Evolutionary conservation across 257 asterid species (phyloP), one percentile per base, ranked within the genome.

Genomic region (Jacaranda mimosifolia): DNA sequence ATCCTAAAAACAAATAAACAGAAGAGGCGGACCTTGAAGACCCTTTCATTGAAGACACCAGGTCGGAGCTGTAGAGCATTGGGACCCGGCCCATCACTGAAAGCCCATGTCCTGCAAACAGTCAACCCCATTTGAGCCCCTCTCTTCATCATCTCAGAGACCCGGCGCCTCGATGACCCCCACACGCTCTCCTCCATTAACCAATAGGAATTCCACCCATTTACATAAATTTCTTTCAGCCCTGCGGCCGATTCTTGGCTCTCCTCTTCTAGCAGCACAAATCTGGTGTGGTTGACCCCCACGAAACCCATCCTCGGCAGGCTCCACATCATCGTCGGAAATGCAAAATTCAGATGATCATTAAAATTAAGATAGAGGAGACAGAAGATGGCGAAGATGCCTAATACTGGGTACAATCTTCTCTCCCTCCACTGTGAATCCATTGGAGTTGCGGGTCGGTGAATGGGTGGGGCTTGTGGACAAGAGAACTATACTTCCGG

Each of bases 141-240:
- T 62, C 73, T 82, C 63, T 72, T 76, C 66, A 89, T 49, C 91
- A 89, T 89, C 82, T 82, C 73, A 13, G 88, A 73, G 26, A 89
- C 91, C 80, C 82, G 86, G 11, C 81, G 53, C 80, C 90, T 75
- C 3, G 88, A 79, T 4, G 77, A 46, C 9, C 51, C 83, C 72
- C 78, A 57, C 26, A 80, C 73, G 78, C 88, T 84, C 77, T 85
- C 87, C 46, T 82, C 83, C 91, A 89, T 85, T 80, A 89, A 59
- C 93, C 93, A 89, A 68, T 89, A 89, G 9, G 93, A 89, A 71
- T 89, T 89, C 93, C 93, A 89, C 11, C 91, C 93, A 45, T 89
- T 87, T 42, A 89, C 83, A 14, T 87, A 89, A 7, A 85, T 45
- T 19, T 79, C 85, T 39, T 63, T 66, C 18, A 2, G 40, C 3